Evolutionary conservation across 805 yeast species (phyloP), one percentile per base, ranked within the genome.

Genomic region (Saccharomycodes ludwigii): DNA sequence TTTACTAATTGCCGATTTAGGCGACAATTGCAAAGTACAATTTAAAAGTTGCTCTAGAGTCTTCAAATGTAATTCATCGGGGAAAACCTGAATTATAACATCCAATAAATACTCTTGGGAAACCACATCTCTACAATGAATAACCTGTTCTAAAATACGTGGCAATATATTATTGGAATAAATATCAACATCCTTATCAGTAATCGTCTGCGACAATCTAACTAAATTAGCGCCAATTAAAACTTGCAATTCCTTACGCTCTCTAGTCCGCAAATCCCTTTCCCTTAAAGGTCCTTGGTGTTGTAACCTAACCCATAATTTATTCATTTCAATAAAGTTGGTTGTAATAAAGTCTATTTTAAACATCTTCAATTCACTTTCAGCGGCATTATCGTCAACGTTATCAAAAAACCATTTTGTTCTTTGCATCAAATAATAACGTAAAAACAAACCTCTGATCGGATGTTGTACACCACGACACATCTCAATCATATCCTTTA

Each of bases 401-500:
- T 38, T 36, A 7, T 35, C 33, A n/a, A 63, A 38, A 15, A 59
- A 41, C 30, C 44, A 49, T 40, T 85, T 79, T 11, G 83, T 78
- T 42, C 86, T 63, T 51, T 88, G 97, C 4, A 85, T 74, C 23
- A 91, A 59, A 53, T 84, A 91, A 59, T 91, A 86, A 29, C 98
- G 65, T 45, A 91, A 59, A 52, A 91, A 91, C 39, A 91, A 60
- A 2, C 98, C 98, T 36, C 95, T 65, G 19, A 84, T 72, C 2
- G 98, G 98, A 48, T 84, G 88, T 55, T 91, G 98, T 2, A 88
- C 94, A 11, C 96, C 98, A 24, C 94, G 70, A 41, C 94, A 78
- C 98, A 91, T 91, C 54, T 91, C 98, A 46, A 88, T 77, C 94
- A 91, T 79, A 51, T 91, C 98, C 53, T 80, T 82, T 73, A 88